Base-by-base conservation (phyloP, 805 yeast genomes). In the Yamadazyma insecticola region DNA sequence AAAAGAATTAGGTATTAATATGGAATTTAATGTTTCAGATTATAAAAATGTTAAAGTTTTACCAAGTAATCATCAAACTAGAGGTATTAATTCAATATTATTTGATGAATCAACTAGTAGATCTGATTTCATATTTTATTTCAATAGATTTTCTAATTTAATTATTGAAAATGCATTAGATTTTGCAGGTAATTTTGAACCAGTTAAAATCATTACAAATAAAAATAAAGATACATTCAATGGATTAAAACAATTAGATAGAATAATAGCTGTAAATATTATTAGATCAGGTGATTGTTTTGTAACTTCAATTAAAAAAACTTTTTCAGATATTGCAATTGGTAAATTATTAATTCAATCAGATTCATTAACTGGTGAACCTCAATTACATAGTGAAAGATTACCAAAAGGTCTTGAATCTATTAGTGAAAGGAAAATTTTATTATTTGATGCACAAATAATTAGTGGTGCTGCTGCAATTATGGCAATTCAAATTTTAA, bases 241-340 rank as follows among this genome's bases (percentile, higher is more conserved):
- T 9, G 71, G 71, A 0, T 41, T 80, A 74, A 4, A 74, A 20
- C 66, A 60, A 51, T 32, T 48, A 39, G 74, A 75, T 36, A 67
- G 70, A 9, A 61, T 83, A 7, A 63, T 82, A 17, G 92, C 92
- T 0, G 83, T 87, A 5, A 81, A 81, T 40, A 75, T 89, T 24
- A 80, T 89, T 18, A 70, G 96, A 41, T 88, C 96, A 0, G 98
- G 98, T 4, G 97, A 88, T 52, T 85, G 96, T 50, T 89, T 89
- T 48, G 79, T 84, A 74, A 74, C 72, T 18, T 81, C 96, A 0
- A 63, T 90, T 23, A 74, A 83, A 37, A 78, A 78, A 42, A 75
- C 89, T 0, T 66, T 87, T 16, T 90, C 96, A 1, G 86, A 79
- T 30, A 78, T 86, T 9, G 70, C 76, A 8, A 69, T 87, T 21